A percentile compares a stretch with the other conserved stretches of the same genome.
These are phyloP conservation scores for Naumovozyma dairenensis DNA, from an alignment of 805 yeast species.

Conservation along the genomic window DNA sequence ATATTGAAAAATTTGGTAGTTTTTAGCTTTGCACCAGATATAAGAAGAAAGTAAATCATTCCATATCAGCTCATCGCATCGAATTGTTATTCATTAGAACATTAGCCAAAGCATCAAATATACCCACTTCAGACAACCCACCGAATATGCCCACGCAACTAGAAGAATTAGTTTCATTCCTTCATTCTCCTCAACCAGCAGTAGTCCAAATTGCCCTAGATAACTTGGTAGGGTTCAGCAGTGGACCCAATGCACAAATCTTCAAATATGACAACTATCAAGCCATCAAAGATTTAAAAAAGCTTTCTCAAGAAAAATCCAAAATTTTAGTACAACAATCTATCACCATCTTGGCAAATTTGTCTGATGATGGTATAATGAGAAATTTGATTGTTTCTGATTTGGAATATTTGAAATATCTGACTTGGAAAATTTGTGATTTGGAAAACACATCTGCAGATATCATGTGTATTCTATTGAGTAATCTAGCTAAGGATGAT, in stretches of 20 bases:
- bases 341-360: conserved; percentile 68
- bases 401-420: conserved; percentile 39
- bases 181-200: conserved; percentile 72
- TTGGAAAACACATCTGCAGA: conserved; percentile 62
- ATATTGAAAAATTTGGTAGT: neutral
- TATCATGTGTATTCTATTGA: conserved; percentile 69
- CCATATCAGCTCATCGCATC: conserved; percentile 7
- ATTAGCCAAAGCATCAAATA: too few relatives aligned
- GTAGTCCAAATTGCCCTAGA: conserved; percentile 79
- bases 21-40: too few relatives aligned
- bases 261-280: conserved; percentile 62
- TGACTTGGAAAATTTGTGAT: conserved; percentile 43
- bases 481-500: conserved; percentile 78
- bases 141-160: conserved; percentile 40
- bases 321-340: conserved; percentile 53
- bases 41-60: neutral
- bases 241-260: conserved; percentile 53
- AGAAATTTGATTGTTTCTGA: conserved; percentile 62
- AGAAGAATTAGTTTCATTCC: conserved; percentile 61
- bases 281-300: conserved; percentile 65
- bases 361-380: conserved; percentile 61
- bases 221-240: conserved; percentile 70
- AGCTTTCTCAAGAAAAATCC: conserved; percentile 44
- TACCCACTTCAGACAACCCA: too few relatives aligned
- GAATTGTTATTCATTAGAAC: neutral